These are phyloP conservation scores for Fusarium buharicum DNA, from an alignment of 2,329 filamentous ascomycete genomes.

Conservation along the genomic window DNA sequence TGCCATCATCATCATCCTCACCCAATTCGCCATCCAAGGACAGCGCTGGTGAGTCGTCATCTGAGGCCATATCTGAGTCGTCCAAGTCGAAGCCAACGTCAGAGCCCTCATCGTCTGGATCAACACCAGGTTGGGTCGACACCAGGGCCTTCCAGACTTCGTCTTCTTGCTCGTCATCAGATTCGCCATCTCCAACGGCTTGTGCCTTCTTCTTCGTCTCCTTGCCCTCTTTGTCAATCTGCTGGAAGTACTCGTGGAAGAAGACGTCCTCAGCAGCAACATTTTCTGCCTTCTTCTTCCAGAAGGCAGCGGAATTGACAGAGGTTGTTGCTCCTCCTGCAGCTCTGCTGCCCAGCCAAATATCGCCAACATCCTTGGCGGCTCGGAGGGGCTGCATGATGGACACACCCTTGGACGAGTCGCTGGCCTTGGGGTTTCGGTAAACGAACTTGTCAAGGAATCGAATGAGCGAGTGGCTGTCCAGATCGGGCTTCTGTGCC, in stretches of 20 bases:
- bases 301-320: constrained; percentile 90
- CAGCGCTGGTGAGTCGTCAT: constrained; percentile 55
- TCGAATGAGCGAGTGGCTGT: constrained; percentile 89
- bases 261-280: constrained; percentile 93
- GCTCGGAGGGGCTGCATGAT: constrained; percentile 92
- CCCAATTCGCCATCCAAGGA: constrained; percentile 59
- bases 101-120: constrained; percentile 58
- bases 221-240: constrained; percentile 71
- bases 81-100: constrained; percentile 63
- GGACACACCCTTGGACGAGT: constrained; percentile 77
- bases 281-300: constrained; percentile 88
- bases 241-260: constrained; percentile 97
- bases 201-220: constrained; percentile 64
- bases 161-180: constrained; percentile 73
- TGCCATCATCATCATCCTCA: constrained; percentile 58
- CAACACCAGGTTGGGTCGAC: constrained; percentile 76
- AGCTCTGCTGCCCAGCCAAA: constrained; percentile 64
- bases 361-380: constrained; percentile 64
- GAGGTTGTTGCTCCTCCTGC: constrained; percentile 51
- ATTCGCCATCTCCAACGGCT: constrained; percentile 52
- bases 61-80: constrained; percentile 61
- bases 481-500: constrained; percentile 88
- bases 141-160: constrained; percentile 95
- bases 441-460: constrained; percentile 99
- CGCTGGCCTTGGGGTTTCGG: constrained; percentile 82